Evolutionary conservation across 2,329 filamentous ascomycete genomes (phyloP).

Genomic region (Fusarium liriodendri): DNA sequence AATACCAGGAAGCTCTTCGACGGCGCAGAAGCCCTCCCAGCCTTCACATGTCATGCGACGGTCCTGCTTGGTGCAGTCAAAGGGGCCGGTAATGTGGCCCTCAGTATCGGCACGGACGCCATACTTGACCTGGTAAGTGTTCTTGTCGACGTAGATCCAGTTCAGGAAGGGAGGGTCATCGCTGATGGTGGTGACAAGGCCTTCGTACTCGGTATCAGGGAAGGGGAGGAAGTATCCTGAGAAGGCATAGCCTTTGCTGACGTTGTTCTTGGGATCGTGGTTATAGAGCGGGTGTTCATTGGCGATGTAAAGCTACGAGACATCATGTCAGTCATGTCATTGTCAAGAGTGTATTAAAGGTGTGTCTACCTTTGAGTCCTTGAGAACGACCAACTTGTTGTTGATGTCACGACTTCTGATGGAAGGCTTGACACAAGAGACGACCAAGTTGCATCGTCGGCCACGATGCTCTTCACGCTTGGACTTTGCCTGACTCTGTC

Average conservation of each 20-base stretch:
- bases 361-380: constrained; percentile 51
- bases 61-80: constrained; percentile 64
- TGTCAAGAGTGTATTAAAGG: not conserved
- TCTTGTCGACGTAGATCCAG: constrained; percentile 61
- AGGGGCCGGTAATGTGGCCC: constrained; percentile 58
- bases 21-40: constrained; percentile 63
- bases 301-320: constrained; percentile 43
- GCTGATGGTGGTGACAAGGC: constrained; percentile 61
- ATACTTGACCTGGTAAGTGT: constrained; percentile 60
- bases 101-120: constrained; percentile 57
- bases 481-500: constrained; percentile 58
- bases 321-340: not conserved
- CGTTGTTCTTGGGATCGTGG: constrained; percentile 49
- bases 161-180: constrained; percentile 62
- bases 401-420: constrained; percentile 56
- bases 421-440: constrained; percentile 60
- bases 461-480: constrained; percentile 60
- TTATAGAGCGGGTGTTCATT: constrained; percentile 44
- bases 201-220: constrained; percentile 60
- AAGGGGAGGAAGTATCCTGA: constrained; percentile 69
- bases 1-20: constrained; percentile 54
- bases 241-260: constrained; percentile 65
- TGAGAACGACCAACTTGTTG: constrained; percentile 58
- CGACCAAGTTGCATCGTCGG: constrained; percentile 59
- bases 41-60: constrained; percentile 60